These are phyloP conservation scores for Elymus sibiricus DNA, from an alignment of 176 grass and related monocot genomes.

Conservation along the genomic window DNA sequence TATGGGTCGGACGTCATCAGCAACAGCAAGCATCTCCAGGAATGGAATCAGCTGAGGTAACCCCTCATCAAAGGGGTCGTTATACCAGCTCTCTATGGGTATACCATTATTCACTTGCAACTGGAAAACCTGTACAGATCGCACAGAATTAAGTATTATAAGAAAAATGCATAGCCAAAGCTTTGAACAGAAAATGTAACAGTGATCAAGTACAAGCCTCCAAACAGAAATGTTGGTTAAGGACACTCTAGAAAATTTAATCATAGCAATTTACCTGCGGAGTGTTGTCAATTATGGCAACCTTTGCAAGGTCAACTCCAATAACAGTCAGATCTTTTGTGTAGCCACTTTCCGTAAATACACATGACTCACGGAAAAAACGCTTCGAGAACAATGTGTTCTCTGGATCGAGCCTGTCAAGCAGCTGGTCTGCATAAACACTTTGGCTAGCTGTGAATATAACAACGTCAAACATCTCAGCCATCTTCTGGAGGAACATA, in stretches of 20 bases:
- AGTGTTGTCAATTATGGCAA: constrained; percentile 95
- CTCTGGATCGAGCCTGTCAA: constrained; percentile 85
- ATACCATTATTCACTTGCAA: constrained; percentile 99
- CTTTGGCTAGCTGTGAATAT: constrained; percentile 97
- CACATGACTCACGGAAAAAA: constrained; percentile 79
- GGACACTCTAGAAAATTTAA: background rate
- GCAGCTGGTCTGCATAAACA: constrained; percentile 80
- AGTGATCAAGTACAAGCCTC: background rate
- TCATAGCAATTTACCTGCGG: constrained; percentile 65
- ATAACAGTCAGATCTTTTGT: constrained; percentile 84
- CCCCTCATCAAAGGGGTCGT: constrained; percentile 52
- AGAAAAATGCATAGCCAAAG: background rate
- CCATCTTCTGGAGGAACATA: constrained; percentile 78
- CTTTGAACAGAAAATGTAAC: background rate
- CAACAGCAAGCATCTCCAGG: constrained; percentile 69
- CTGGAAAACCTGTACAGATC: constrained; percentile 66
- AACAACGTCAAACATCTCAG: constrained; percentile 81
- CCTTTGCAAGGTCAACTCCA: constrained; percentile 68
- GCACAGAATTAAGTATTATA: background rate
- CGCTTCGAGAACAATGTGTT: constrained; percentile 65
- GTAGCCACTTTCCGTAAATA: constrained; percentile 70
- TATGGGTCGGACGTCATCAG: constrained; percentile 83
- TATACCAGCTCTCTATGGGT: constrained; percentile 97
- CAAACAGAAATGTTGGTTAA: background rate
- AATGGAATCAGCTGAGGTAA: constrained; percentile 83